phyloP scores from a whole-genome alignment of 345 rosid genomes.

The Gossypium stocksii region DNA sequence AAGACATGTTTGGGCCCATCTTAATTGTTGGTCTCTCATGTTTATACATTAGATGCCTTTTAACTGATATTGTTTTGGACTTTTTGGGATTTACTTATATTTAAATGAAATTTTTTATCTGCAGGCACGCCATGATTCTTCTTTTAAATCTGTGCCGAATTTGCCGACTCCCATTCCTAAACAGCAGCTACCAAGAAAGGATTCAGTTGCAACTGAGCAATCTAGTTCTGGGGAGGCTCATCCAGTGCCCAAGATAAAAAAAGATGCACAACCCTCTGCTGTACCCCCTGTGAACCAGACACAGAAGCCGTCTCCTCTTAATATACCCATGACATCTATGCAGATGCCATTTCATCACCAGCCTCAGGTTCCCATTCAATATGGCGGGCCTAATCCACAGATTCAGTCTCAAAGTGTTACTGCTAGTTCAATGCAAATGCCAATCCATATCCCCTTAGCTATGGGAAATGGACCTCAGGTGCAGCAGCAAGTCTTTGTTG shows the following conservation, averaged over 20 bases:
- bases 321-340: conserved; percentile 58
- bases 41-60: not conserved
- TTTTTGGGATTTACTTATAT: conserved; percentile 10
- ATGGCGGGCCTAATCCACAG: conserved; percentile 63
- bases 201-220: conserved; percentile 37
- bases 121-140: conserved; percentile 68
- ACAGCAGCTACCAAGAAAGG: conserved; percentile 50
- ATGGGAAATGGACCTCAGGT: conserved; percentile 67
- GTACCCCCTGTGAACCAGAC: conserved; percentile 41
- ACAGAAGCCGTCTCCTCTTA: conserved; percentile 52
- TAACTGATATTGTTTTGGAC: not conserved
- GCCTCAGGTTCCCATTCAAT: conserved; percentile 59
- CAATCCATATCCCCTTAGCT: conserved; percentile 58
- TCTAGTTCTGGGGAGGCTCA: conserved; percentile 43
- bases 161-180: conserved; percentile 56
- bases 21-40: not conserved
- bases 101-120: conserved; percentile 16
- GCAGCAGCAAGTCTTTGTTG: conserved; percentile 64
- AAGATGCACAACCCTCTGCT: conserved; percentile 50
- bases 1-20: not conserved
- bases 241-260: conserved; percentile 39
- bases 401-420: conserved; percentile 70
- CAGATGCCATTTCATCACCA: conserved; percentile 70
- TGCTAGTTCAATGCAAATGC: conserved; percentile 61
- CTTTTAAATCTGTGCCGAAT: conserved; percentile 40